Evolutionary conservation across 1,284 basidiomycete species (phyloP), one percentile per base, ranked within the genome.

Genomic region (Fomitopsis schrenkii): DNA sequence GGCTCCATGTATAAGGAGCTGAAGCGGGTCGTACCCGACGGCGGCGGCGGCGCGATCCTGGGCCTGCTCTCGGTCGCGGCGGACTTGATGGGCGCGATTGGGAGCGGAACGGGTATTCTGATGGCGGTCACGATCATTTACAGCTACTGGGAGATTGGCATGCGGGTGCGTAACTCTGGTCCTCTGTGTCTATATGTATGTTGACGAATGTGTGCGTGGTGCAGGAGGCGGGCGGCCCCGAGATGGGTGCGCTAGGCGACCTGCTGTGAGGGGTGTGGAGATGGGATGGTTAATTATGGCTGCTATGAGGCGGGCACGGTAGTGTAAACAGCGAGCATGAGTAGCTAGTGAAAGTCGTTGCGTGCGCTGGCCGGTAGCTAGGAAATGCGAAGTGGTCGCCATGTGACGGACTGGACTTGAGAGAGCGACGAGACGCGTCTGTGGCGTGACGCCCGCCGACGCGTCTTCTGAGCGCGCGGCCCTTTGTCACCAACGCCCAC

Each of bases 81-180:
- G n/a, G 97, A 99, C 75, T 79, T 99, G 64, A 91, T 97, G 80
- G 97, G 97, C 63, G 97, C 96, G 5, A 90, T 99, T 62, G 97
- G 96, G 38, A 94, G 91, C 64, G 97, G 97, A 57, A 99, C 97
- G 14, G 97, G 97, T 85, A 97, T 98, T 71, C 81, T 98, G 67
- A 95, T 98, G 90, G 96, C 95, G 45, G 95, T 97, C 59, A 98
- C 96, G 45, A 98, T 95, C 74, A 98, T 98, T 76, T 98, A 98
- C 78, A 89, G 91, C 74, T 96, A 90, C 74, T 90, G 87, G 87
- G 88, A 91, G 72, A 90, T 90, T 66, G 88, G 88, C 60, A 87
- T 90, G 83, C 79, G 86, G 71, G 81, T 82, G 63, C 41, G 80
- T 65, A 2, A 3, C n/a, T 22, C 12, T 5, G 7, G n/a, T n/a